Percentiles rank a stretch among this genome's conserved stretches.
These are phyloP conservation scores for Psidium guajava DNA, from an alignment of 345 rosid genomes.

Conservation along the genomic window DNA sequence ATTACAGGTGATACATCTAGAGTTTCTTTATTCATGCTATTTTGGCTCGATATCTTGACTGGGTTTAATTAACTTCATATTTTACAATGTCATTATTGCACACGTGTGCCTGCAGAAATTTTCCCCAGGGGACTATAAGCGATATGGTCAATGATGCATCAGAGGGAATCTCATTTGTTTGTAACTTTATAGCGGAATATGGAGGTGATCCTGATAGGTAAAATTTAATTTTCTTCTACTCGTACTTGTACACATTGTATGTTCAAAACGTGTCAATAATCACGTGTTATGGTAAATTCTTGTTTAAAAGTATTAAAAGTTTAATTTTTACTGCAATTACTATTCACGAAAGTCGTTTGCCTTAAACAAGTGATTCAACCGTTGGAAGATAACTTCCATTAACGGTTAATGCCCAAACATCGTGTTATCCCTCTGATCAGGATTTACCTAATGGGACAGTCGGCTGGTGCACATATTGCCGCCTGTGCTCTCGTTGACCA, in stretches of 20 bases:
- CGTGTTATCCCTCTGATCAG: conserved; percentile 21
- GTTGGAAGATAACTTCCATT: not conserved
- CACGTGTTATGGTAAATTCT: not conserved
- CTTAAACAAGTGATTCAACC: not conserved
- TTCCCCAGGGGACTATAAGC: conserved; percentile 91
- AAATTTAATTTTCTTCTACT: not conserved
- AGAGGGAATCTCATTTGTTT: conserved; percentile 80
- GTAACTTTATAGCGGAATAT: conserved; percentile 55
- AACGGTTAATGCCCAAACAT: not conserved
- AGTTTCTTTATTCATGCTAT: not conserved
- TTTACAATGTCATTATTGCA: not conserved
- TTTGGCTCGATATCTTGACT: not conserved
- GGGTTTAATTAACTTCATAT: not conserved
- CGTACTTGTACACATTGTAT: not conserved
- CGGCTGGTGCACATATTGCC: conserved; percentile 98
- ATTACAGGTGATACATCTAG: conserved; percentile 57
- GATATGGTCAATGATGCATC: conserved; percentile 79
- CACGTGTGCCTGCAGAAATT: conserved; percentile 49
- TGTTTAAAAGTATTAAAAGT: not conserved
- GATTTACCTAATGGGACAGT: conserved; percentile 94
- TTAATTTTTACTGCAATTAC: not conserved
- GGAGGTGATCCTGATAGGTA: conserved; percentile 96
- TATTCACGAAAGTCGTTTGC: not conserved
- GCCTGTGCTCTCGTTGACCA: conserved; percentile 86
- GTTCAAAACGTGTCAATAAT: not conserved